phyloP scores from a whole-genome alignment of 192 early-diverging fungal species.

The Coemansia sp. region DNA sequence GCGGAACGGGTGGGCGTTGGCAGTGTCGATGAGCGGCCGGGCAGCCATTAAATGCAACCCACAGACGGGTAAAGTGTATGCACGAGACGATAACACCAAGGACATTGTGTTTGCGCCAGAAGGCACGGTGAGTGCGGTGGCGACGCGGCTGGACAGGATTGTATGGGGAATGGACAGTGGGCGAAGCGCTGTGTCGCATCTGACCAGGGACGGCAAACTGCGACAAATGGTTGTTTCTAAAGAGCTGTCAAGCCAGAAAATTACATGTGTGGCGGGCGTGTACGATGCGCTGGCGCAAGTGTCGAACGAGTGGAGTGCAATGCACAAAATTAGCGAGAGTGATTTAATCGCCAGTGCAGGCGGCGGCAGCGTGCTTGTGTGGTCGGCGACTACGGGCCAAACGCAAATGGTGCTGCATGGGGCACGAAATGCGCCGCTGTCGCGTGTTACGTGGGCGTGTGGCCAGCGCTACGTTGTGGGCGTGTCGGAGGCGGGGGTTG shows the following conservation, averaged over 20 bases:
- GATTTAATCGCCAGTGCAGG: conserved; percentile 21
- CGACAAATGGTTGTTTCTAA: background rate
- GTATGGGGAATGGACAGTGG: conserved; percentile 33
- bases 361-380: conserved; percentile 30
- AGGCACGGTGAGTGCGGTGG: conserved; percentile 9
- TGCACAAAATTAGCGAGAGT: background rate
- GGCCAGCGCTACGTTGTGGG: conserved; percentile 31
- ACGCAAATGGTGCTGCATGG: conserved; percentile 8
- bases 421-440: background rate
- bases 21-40: conserved; percentile 9
- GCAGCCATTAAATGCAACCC: conserved; percentile 17
- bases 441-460: conserved; percentile 30
- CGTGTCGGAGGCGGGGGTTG: background rate
- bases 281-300: conserved; percentile 30
- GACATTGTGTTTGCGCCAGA: conserved; percentile 23
- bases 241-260: background rate
- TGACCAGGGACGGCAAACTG: conserved; percentile 19
- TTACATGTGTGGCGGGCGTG: conserved; percentile 21
- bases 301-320: conserved; percentile 12
- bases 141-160: conserved; percentile 22
- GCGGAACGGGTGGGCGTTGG: conserved; percentile 35
- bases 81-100: conserved; percentile 18
- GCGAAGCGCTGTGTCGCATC: conserved; percentile 9
- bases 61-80: conserved; percentile 21
- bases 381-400: conserved; percentile 19